Evolutionary conservation across 75 land plant species (phyloP).

Genomic region (Pinus albicaulis): DNA sequence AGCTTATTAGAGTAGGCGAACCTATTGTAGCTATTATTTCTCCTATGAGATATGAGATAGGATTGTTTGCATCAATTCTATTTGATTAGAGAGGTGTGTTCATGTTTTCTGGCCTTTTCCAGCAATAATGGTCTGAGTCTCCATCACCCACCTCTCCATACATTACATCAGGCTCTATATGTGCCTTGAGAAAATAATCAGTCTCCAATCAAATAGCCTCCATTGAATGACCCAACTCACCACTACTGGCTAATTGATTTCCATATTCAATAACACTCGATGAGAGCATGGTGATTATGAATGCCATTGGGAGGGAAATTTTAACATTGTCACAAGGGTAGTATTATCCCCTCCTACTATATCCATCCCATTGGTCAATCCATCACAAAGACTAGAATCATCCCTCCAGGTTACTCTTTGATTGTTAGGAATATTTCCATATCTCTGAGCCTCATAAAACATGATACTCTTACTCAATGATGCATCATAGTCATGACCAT

Average conservation of each 20-base stretch:
- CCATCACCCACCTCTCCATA: too few relatives aligned
- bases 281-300: conserved; percentile 53
- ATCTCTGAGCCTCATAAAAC: conserved; percentile 76
- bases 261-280: conserved; percentile 61
- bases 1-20: too few relatives aligned
- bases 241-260: conserved; percentile 27
- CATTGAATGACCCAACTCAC: conserved; percentile 44
- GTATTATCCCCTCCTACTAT: conserved; percentile 57
- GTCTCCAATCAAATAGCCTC: conserved; percentile 70
- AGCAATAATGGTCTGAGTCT: too few relatives aligned
- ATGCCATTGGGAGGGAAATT: conserved; percentile 72
- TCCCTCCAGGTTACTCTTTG: conserved; percentile 68
- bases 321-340: conserved; percentile 67
- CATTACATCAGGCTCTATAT: conserved; percentile 27
- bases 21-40: too few relatives aligned
- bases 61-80: too few relatives aligned
- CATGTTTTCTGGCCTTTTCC: too few relatives aligned
- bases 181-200: conserved; percentile 59
- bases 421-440: conserved; percentile 48
- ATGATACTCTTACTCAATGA: conserved; percentile 58
- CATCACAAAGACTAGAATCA: conserved; percentile 71
- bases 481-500: conserved; percentile 38
- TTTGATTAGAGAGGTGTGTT: too few relatives aligned
- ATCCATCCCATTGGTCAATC: conserved; percentile 44
- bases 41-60: too few relatives aligned